Conservation (phyloP, 768 basidiomycete genomes). For the Russula abietina region DNA sequence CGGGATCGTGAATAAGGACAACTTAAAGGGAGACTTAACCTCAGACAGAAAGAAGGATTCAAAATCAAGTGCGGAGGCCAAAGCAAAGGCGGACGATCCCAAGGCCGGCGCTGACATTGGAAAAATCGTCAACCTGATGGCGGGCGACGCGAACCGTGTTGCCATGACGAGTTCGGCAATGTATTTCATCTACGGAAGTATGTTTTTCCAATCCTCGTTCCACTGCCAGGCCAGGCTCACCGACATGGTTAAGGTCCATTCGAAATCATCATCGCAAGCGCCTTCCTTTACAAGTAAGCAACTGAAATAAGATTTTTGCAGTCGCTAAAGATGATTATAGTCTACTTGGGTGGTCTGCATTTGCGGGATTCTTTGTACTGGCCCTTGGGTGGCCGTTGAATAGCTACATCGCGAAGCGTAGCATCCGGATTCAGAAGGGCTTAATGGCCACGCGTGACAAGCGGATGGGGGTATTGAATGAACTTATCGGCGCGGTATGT, state of each 20-base stretch:
- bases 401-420: slow-evolving; percentile 53
- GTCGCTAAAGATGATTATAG: slow-evolving; percentile 30
- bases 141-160: slow-evolving; percentile 62
- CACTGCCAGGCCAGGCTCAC: not conserved
- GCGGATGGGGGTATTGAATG: slow-evolving; percentile 71
- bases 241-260: slow-evolving; percentile 50
- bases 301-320: not conserved
- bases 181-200: slow-evolving; percentile 66
- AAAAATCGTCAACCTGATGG: slow-evolving; percentile 88
- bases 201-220: slow-evolving; percentile 19
- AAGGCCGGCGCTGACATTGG: slow-evolving; percentile 80
- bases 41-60: slow-evolving; percentile 18
- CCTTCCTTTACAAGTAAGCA: slow-evolving; percentile 69
- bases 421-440: slow-evolving; percentile 56
- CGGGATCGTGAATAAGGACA: slow-evolving; percentile 57
- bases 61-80: not conserved
- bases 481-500: slow-evolving; percentile 62
- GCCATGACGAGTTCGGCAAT: slow-evolving; percentile 47
- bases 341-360: slow-evolving; percentile 62
- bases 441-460: slow-evolving; percentile 59
- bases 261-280: slow-evolving; percentile 64
- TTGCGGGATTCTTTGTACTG: slow-evolving; percentile 68
- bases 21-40: slow-evolving; percentile 8
- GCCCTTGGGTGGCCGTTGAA: slow-evolving; percentile 67
- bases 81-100: slow-evolving; percentile 41